Evolutionary conservation across 768 basidiomycete genomes (phyloP), one percentile per base, ranked within the genome.

Genomic region (Lentinula edodes): DNA sequence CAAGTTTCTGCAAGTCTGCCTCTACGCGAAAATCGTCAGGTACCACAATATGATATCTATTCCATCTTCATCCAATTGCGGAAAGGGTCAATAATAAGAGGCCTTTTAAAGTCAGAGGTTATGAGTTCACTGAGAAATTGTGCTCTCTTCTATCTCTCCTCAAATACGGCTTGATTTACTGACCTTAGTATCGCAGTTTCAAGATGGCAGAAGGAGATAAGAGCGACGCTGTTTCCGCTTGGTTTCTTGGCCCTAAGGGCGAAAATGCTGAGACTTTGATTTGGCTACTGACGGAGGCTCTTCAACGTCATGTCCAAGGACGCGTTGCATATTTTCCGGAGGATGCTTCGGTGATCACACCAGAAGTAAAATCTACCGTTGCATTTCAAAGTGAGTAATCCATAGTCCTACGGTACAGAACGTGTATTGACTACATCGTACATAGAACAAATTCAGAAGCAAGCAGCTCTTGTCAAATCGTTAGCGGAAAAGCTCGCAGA

Each of bases 161-260:
- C 46, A 9, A 5, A 28, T 48, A 5, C 20, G 28, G 28, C 2
- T 28, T 28, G 3, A 28, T 28, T n/a, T 48, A 0, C 6, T 39
- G 20, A 20, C 18, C n/a, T 48, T 23, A 7, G 12, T 48, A 18
- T 23, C 20, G 5, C 20, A 43, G 16, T 48, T 23, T 48, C 5
- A n/a, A 4, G 7, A 52, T 52, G 51, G 7, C 51, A 16, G 51
- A 52, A 16, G 32, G 51, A 16, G 51, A 52, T 6, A 52, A 52
- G 35, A 34, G 35, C n/a, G 35, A 52, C 51, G 35, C 51, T 34
- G 35, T 52, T 8, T 32, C 39, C 28, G 38, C 56, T 9, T 58
- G 56, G 56, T 58, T 58, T 48, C 56, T 58, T 18, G 56, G 56
- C 38, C 56, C 56, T 2, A 43, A 35, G 32, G 56, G 23, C 34